Conservation (phyloP, 139 green algal genomes). For the Edaphochlamys debaryana region DNA sequence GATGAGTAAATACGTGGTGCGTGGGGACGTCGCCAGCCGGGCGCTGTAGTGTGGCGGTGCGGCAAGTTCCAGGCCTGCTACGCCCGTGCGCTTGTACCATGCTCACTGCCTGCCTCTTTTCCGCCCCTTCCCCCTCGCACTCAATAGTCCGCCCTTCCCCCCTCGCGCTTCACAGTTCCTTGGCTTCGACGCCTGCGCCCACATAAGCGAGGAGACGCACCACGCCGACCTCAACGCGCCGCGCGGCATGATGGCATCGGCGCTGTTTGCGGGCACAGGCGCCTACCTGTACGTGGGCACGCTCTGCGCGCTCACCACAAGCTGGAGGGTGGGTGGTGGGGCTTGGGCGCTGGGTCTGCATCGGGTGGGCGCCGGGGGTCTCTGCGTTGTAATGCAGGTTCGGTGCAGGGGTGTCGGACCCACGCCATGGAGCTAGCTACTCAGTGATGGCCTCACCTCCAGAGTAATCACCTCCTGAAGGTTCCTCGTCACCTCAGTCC, state of each 20-base stretch:
- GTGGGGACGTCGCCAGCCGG: not conserved
- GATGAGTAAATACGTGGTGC: constrained; percentile 36
- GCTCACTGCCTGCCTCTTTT: too few relatives aligned
- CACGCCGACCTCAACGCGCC: constrained; percentile 32
- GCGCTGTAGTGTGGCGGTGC: not conserved
- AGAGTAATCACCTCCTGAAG: too few relatives aligned
- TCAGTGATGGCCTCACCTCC: too few relatives aligned
- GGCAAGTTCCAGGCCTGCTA: not conserved
- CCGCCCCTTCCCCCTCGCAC: too few relatives aligned
- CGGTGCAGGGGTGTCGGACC: too few relatives aligned
- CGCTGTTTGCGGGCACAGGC: not conserved
- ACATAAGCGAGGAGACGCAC: constrained; percentile 28
- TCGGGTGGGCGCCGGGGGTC: too few relatives aligned
- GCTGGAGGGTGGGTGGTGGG: not conserved
- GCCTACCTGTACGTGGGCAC: constrained; percentile 6
- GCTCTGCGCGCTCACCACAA: not conserved
- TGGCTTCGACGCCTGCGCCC: constrained; percentile 22
- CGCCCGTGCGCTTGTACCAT: too few relatives aligned
- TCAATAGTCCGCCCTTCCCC: too few relatives aligned
- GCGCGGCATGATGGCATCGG: constrained; percentile 5
- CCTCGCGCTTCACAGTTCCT: constrained; percentile 7
- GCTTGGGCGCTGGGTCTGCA: too few relatives aligned
- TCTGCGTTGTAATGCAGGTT: too few relatives aligned
- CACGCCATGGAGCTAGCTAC: too few relatives aligned
- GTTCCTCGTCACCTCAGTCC: too few relatives aligned